Evolutionary conservation across 768 basidiomycete genomes (phyloP).

Genomic region (Boletus tomentosulus): DNA sequence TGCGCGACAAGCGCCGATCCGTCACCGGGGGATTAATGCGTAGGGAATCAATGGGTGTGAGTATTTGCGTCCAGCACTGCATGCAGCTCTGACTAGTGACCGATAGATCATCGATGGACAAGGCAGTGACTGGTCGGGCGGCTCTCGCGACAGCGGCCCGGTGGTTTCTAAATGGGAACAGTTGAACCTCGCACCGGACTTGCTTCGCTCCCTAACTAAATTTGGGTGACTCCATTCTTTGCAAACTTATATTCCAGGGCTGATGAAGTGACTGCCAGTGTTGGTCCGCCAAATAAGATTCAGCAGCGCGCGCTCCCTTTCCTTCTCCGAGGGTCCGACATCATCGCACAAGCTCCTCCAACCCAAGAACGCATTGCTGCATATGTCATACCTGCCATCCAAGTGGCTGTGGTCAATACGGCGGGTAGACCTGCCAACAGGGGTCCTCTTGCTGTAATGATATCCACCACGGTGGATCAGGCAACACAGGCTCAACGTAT

Average conservation of each 20-base stretch:
- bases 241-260: conserved; percentile 3
- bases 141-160: conserved; percentile 69
- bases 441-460: conserved; percentile 83
- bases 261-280: conserved; percentile 42
- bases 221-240: conserved; percentile 69
- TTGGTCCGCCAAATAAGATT: conserved; percentile 98
- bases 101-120: conserved; percentile 52
- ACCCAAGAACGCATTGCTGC: conserved; percentile 98
- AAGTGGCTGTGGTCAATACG: conserved; percentile 69
- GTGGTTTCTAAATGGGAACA: conserved; percentile 96
- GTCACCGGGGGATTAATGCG: conserved; percentile 58
- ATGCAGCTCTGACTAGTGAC: conserved; percentile 16
- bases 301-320: conserved; percentile 96
- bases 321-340: conserved; percentile 88
- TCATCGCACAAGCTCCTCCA: conserved; percentile 97
- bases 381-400: conserved; percentile 90
- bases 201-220: conserved; percentile 83
- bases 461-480: conserved; percentile 98
- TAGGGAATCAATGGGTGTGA: conserved; percentile 71
- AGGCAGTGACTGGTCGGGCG: conserved; percentile 50
- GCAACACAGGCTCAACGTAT: conserved; percentile 95
- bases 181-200: conserved; percentile 76
- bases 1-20: conserved; percentile 73
- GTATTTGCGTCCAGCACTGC: conserved; percentile 25
- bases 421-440: conserved; percentile 53